A percentile compares a stretch with the other conserved stretches of the same genome.
phyloP scores from a whole-genome alignment of 352 stramenopile genomes.

The Pythium pectinolyticum region DNA sequence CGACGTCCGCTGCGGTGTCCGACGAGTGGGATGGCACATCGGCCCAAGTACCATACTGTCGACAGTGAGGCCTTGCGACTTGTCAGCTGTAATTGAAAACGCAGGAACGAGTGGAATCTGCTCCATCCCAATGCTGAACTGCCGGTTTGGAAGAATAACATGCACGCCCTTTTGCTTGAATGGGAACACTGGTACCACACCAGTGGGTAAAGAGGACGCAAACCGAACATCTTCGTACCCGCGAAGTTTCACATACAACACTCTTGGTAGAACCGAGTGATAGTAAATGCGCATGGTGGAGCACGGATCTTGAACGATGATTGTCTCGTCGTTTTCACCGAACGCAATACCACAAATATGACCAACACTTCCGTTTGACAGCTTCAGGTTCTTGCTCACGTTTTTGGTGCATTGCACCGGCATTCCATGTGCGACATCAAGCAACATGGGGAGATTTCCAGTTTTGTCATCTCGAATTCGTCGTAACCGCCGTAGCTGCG shows the following conservation, averaged over 20 bases:
- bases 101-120: background rate
- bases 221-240: background rate
- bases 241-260: slow-evolving; percentile 4
- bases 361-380: slow-evolving; percentile 8
- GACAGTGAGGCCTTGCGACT: background rate
- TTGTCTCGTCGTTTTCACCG: background rate
- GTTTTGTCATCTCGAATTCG: slow-evolving; percentile 18
- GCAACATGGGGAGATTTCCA: background rate
- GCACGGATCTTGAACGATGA: background rate
- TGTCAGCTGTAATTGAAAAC: background rate
- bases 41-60: background rate
- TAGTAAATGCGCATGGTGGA: background rate
- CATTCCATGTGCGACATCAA: slow-evolving; percentile 5
- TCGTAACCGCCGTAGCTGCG: background rate
- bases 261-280: background rate
- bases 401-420: slow-evolving; percentile 18
- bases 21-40: background rate
- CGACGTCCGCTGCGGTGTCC: background rate
- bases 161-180: background rate
- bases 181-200: background rate
- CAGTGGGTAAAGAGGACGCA: background rate
- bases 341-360: background rate
- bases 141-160: background rate
- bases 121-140: background rate
- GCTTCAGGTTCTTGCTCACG: background rate